Percentiles rank a stretch among this genome's conserved stretches.
Conservation (phyloP, 164 flowering plant species). For the Umbellularia californica region DNA sequence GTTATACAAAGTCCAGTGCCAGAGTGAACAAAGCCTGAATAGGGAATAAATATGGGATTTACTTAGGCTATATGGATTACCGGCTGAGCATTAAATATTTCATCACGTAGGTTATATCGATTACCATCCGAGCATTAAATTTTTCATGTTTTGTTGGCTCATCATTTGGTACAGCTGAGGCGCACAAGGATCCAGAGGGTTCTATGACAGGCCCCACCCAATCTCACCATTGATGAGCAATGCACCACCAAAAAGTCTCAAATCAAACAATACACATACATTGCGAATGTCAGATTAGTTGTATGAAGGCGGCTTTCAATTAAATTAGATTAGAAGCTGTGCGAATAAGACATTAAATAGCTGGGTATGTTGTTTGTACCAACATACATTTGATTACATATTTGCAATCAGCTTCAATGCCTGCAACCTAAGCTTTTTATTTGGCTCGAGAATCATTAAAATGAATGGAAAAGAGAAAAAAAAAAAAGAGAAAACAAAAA, state of each 20-base stretch:
- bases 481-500: background rate
- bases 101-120: too few relatives aligned
- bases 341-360: background rate
- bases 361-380: background rate
- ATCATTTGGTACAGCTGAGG: too few relatives aligned
- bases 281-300: background rate
- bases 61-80: too few relatives aligned
- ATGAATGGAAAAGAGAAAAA: background rate
- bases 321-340: background rate
- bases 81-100: too few relatives aligned
- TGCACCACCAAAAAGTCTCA: background rate
- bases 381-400: slow-evolving; percentile 1
- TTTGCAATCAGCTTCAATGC: background rate
- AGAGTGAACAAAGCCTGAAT: too few relatives aligned
- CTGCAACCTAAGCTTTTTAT: background rate
- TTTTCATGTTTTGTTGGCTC: too few relatives aligned
- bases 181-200: too few relatives aligned
- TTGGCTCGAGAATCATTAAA: slow-evolving; percentile 3
- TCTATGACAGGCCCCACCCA: too few relatives aligned
- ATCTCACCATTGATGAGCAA: background rate
- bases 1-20: too few relatives aligned
- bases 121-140: too few relatives aligned
- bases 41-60: too few relatives aligned
- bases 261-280: background rate
- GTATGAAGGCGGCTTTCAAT: background rate